phyloP scores from a whole-genome alignment of 1,284 basidiomycete genomes.

The Austroboletus novae-zelandiae region DNA sequence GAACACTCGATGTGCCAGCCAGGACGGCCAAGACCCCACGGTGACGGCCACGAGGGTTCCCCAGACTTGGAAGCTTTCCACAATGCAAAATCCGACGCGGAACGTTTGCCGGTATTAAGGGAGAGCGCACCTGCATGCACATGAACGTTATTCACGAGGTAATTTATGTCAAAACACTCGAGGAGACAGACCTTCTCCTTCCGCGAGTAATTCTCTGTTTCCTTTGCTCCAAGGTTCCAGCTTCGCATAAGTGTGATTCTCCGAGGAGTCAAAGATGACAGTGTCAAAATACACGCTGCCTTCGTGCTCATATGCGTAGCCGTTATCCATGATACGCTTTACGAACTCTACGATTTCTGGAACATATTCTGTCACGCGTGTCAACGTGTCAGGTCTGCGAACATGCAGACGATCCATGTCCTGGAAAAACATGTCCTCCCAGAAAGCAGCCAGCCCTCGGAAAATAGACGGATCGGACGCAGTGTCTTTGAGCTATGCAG shows the following conservation, averaged over 20 bases:
- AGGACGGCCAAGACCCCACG: conserved; percentile 96
- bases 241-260: conserved; percentile 86
- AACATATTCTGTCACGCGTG: conserved; percentile 96
- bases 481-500: conserved; percentile 66
- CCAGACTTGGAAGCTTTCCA: conserved; percentile 99
- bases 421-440: conserved; percentile 90
- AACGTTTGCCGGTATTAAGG: conserved; percentile 57
- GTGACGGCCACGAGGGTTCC: conserved; percentile 96
- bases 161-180: neutral
- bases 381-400: conserved; percentile 86
- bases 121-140: conserved; percentile 56
- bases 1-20: conserved; percentile 99
- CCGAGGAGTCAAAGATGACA: conserved; percentile 75
- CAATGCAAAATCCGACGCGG: conserved; percentile 88
- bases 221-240: conserved; percentile 95
- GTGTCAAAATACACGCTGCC: conserved; percentile 98
- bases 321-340: conserved; percentile 82
- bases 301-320: conserved; percentile 86
- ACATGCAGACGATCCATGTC: conserved; percentile 92
- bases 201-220: conserved; percentile 86
- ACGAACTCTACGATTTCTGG: conserved; percentile 94
- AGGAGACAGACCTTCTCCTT: conserved; percentile 76
- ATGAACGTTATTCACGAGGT: conserved; percentile 2
- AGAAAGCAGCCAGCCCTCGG: conserved; percentile 80
- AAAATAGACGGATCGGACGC: conserved; percentile 89